Evolutionary conservation across 257 asterid genomes (phyloP), one percentile per base, ranked within the genome.

Genomic region (Gentiana dahurica): DNA sequence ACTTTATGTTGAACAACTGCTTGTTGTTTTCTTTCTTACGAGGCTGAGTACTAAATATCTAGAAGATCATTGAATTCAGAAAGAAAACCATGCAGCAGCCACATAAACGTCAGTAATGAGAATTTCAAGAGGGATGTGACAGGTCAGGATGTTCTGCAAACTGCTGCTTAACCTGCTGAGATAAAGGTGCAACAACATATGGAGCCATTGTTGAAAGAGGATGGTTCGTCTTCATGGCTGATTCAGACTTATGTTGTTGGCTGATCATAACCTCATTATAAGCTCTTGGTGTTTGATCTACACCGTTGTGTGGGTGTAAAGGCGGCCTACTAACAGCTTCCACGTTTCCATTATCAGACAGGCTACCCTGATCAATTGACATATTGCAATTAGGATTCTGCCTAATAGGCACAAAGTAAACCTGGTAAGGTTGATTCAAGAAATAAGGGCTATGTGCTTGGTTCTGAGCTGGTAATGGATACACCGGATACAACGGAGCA

Each of bases 31-130:
- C 24, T 24, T 24, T 24, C 24, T 24, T 24, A 24, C 24, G 46
- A 75, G 95, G 95, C 75, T 86, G 95, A 59, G 73, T 60, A 66
- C 80, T 80, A 71, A 80, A 83, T 63, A 86, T 80, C 81, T 64
- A 85, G 72, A 46, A 78, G 81, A 56, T 82, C 88, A 4, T 80
- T 87, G 67, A 84, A 75, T 59, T 81, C 94, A 74, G 58, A 39
- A 44, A 66, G 68, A 51, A 61, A 69, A 52, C 54, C 62, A 24
- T 51, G 54, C 55, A 60, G 80, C 49, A 34, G 67, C 63, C 46
- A 37, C 68, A 49, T 74, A 51, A 52, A 76, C 53, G 57, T 68
- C 62, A 15, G 69, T 50, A 61, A 72, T 66, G 24, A 24, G 24
- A 24, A 32, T 78, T 60, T 59, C 72, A 84, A 43, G 79, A 71